phyloP scores from a whole-genome alignment of 257 asterid species.

The Plectranthus barbatus region DNA sequence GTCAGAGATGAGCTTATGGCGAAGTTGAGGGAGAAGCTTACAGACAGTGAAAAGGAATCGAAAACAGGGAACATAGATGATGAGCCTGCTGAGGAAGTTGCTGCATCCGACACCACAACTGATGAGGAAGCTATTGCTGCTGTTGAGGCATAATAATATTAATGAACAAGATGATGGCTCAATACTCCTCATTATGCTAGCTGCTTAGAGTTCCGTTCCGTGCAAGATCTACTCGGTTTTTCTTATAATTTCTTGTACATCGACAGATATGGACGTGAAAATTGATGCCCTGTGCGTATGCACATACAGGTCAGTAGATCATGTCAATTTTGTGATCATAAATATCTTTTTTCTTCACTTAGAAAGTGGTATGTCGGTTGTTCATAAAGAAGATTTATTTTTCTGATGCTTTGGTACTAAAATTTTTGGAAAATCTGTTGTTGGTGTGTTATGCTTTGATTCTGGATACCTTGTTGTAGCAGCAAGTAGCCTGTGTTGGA shows the following conservation, averaged over 20 bases:
- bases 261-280: not conserved
- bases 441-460: no score
- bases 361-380: not conserved
- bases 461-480: no score
- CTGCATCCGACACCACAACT: conserved; percentile 40
- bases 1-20: conserved; percentile 49
- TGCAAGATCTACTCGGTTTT: not conserved
- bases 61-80: conserved; percentile 21
- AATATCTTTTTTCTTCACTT: not conserved
- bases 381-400: not conserved
- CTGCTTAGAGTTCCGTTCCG: not conserved
- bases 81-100: conserved; percentile 36
- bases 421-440: no score
- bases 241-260: not conserved
- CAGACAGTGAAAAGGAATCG: conserved; percentile 27
- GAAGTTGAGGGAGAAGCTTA: conserved; percentile 63
- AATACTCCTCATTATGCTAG: not conserved
- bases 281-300: not conserved
- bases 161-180: not conserved
- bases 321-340: conserved; percentile 18
- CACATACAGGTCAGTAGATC: conserved; percentile 18
- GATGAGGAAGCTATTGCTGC: conserved; percentile 59
- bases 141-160: conserved; percentile 37
- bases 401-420: not conserved
- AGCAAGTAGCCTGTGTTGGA: no score